A percentile compares a stretch with the other conserved stretches of the same genome.
Evolutionary conservation across 208 protist species (phyloP).

Genomic region (Angomonas deanei): DNA sequence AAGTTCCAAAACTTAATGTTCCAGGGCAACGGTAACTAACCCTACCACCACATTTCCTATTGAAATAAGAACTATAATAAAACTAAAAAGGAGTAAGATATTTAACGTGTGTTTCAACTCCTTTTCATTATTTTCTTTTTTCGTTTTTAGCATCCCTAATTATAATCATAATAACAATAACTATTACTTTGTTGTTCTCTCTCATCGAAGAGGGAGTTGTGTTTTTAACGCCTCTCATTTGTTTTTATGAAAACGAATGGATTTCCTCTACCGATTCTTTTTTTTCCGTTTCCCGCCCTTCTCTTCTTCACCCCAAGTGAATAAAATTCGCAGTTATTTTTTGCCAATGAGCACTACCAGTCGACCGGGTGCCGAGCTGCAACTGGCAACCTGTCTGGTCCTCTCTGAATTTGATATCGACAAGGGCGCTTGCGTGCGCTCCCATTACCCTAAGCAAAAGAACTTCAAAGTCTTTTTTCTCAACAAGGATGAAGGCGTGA

Average conservation of each 20-base stretch:
- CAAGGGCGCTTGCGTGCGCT: slow-evolving; percentile 51
- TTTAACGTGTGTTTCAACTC: not conserved
- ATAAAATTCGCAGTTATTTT: too few species aligned
- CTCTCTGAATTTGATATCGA: slow-evolving; percentile 83
- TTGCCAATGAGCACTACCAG: not conserved
- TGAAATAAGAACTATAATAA: not conserved
- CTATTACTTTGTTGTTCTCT: not conserved
- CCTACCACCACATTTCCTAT: not conserved
- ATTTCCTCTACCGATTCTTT: too few species aligned
- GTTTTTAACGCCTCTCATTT: too few species aligned
- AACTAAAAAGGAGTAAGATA: not conserved
- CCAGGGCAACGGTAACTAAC: slow-evolving; percentile 2
- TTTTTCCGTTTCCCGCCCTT: too few species aligned
- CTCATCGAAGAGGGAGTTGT: too few species aligned
- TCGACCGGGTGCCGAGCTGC: not conserved
- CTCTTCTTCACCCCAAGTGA: too few species aligned
- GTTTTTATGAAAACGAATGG: too few species aligned
- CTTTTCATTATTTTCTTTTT: slow-evolving; percentile 5
- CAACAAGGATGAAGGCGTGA: not conserved
- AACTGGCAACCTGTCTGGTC: slow-evolving; percentile 25
- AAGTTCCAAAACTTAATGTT: slow-evolving; percentile 76
- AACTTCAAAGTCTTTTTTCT: not conserved
- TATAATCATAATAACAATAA: not conserved
- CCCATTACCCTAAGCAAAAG: slow-evolving; percentile 29
- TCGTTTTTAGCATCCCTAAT: slow-evolving; percentile 9